Evolutionary conservation across 2,329 filamentous ascomycete species (phyloP).

Genomic region (Alternaria sp.): DNA sequence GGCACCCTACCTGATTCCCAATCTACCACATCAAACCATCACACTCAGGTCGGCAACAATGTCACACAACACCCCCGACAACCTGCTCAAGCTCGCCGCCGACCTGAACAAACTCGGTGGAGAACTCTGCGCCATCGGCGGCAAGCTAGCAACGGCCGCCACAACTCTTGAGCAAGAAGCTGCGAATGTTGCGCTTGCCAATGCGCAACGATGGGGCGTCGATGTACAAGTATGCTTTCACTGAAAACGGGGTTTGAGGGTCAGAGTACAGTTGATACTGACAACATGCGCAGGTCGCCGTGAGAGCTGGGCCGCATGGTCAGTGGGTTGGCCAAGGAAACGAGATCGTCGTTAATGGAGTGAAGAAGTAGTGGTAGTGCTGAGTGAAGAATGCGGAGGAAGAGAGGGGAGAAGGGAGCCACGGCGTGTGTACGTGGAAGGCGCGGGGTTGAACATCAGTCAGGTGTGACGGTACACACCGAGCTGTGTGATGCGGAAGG

Average conservation of each 20-base stretch:
- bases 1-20: background rate
- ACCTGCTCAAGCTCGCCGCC: conserved; percentile 28
- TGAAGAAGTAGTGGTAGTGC: conserved; percentile 8
- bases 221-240: conserved; percentile 21
- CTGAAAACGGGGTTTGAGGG: background rate
- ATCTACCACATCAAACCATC: background rate
- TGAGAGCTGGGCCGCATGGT: conserved; percentile 13
- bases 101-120: conserved; percentile 22
- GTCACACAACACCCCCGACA: conserved; percentile 24
- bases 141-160: conserved; percentile 23
- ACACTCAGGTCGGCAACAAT: background rate
- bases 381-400: background rate
- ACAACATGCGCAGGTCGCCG: conserved; percentile 18
- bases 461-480: background rate
- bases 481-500: background rate
- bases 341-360: conserved; percentile 11
- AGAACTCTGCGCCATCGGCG: conserved; percentile 19
- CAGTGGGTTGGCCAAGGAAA: background rate
- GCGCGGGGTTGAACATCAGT: background rate
- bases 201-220: conserved; percentile 29
- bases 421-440: background rate
- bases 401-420: no score
- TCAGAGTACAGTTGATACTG: background rate
- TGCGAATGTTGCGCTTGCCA: conserved; percentile 29
- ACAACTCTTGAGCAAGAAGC: conserved; percentile 28